phyloP scores from a whole-genome alignment of 139 green algal genomes.

The Chlamydomonas sphaeroides region DNA sequence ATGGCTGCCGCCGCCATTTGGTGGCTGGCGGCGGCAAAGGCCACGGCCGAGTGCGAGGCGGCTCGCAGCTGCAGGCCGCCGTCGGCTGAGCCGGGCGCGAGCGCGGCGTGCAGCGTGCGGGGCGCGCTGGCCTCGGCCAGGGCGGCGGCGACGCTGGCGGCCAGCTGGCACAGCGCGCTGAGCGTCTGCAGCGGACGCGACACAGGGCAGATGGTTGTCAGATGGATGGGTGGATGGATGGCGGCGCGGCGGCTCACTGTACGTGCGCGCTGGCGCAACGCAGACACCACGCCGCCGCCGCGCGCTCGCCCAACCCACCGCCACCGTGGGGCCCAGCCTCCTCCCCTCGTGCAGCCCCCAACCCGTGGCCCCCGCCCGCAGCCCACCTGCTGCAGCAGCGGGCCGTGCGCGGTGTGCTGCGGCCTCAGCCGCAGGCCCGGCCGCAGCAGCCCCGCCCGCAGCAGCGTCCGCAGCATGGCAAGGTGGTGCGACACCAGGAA shows the following conservation, averaged over 20 bases:
- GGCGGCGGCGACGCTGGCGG: slow-evolving; percentile 8
- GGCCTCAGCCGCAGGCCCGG: slow-evolving; percentile 12
- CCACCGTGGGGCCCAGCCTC: too few relatives aligned
- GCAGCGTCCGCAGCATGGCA: slow-evolving; percentile 5
- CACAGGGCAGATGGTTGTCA: not conserved
- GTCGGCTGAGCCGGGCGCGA: not conserved
- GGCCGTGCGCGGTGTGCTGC: slow-evolving; percentile 1
- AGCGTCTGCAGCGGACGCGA: not conserved
- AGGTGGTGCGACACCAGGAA: slow-evolving; percentile 27
- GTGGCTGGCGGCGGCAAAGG: not conserved
- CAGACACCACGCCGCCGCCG: too few relatives aligned
- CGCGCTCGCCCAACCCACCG: too few relatives aligned
- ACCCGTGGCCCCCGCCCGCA: not conserved
- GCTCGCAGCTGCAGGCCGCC: not conserved
- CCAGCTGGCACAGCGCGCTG: not conserved
- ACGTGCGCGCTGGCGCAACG: too few relatives aligned
- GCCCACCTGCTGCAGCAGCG: slow-evolving; percentile 27
- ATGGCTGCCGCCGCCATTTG: not conserved
- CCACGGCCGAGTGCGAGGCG: not conserved
- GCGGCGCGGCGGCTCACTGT: too few relatives aligned
- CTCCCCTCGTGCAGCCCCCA: too few relatives aligned
- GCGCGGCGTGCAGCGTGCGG: not conserved
- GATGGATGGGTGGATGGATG: not conserved
- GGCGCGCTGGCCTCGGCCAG: slow-evolving; percentile 14
- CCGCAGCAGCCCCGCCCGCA: slow-evolving; percentile 22